A percentile compares a stretch with the other conserved stretches of the same genome.
phyloP scores from a whole-genome alignment of 2,329 filamentous ascomycete species.

The Arthrocladium fulminans region DNA sequence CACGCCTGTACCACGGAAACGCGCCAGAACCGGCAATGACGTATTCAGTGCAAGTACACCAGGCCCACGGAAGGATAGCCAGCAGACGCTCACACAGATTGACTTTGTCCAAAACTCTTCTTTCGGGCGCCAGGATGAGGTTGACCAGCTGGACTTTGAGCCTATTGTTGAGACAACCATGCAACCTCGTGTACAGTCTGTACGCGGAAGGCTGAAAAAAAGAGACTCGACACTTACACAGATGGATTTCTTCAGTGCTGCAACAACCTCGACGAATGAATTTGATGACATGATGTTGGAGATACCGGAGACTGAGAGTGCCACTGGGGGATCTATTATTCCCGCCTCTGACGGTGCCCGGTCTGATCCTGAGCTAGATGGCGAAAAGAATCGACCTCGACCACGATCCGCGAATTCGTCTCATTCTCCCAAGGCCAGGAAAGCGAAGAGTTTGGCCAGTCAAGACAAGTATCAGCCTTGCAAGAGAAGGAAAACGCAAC shows the following conservation, averaged over 20 bases:
- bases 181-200: background rate
- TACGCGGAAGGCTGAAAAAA: conserved; percentile 10
- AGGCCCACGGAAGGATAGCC: conserved; percentile 8
- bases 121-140: conserved; percentile 7
- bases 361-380: conserved; percentile 9
- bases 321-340: background rate
- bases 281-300: conserved; percentile 10
- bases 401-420: background rate
- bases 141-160: conserved; percentile 3
- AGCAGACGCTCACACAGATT: conserved; percentile 22
- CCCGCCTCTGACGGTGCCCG: conserved; percentile 15
- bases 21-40: conserved; percentile 8
- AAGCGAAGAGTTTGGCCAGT: conserved; percentile 2
- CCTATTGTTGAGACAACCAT: background rate
- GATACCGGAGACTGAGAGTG: conserved; percentile 1
- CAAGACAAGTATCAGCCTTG: conserved; percentile 12
- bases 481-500: conserved; percentile 2
- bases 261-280: background rate
- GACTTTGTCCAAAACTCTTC: conserved; percentile 14
- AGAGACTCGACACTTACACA: conserved; percentile 22
- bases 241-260: conserved; percentile 20
- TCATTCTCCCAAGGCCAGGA: background rate
- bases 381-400: background rate
- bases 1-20: conserved; percentile 14
- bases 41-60: background rate